Evolutionary conservation across 257 asterid genomes (phyloP).

Genomic region (Primulina huaijiensis): DNA sequence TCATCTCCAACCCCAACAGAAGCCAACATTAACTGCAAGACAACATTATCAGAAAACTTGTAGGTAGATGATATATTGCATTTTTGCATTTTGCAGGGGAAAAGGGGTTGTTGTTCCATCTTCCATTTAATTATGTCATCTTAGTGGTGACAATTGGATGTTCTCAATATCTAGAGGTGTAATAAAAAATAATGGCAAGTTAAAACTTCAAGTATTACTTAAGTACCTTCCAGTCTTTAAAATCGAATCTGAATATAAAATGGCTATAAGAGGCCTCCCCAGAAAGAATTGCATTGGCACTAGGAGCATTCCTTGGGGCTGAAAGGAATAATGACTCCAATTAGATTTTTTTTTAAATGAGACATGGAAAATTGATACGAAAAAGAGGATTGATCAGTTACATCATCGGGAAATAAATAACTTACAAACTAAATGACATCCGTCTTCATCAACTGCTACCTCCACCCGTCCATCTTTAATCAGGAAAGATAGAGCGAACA

Average conservation of each 20-base stretch:
- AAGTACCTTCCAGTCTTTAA: conserved; percentile 84
- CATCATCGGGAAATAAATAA: conserved; percentile 7
- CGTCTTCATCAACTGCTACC: conserved; percentile 51
- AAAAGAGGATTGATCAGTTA: not conserved
- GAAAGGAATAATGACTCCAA: conserved; percentile 25
- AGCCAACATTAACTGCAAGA: conserved; percentile 68
- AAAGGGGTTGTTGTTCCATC: no score
- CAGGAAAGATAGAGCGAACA: conserved; percentile 87
- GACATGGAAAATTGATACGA: conserved; percentile 3
- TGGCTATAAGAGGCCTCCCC: conserved; percentile 69
- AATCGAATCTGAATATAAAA: conserved; percentile 81
- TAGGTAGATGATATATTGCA: not conserved
- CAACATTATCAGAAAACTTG: conserved; percentile 3
- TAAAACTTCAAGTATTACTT: conserved; percentile 8
- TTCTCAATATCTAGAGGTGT: not conserved
- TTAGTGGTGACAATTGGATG: not conserved
- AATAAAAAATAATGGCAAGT: conserved; percentile 3
- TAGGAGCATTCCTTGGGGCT: conserved; percentile 92
- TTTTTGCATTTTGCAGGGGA: not conserved
- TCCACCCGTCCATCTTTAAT: conserved; percentile 89
- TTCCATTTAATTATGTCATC: no score
- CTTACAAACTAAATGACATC: conserved; percentile 78
- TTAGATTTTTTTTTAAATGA: conserved; percentile 2
- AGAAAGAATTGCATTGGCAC: conserved; percentile 59
- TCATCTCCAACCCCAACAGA: conserved; percentile 70